Evolutionary conservation across 371 early-diverging fungal species (phyloP).

Genomic region (Mucor piriformis): DNA sequence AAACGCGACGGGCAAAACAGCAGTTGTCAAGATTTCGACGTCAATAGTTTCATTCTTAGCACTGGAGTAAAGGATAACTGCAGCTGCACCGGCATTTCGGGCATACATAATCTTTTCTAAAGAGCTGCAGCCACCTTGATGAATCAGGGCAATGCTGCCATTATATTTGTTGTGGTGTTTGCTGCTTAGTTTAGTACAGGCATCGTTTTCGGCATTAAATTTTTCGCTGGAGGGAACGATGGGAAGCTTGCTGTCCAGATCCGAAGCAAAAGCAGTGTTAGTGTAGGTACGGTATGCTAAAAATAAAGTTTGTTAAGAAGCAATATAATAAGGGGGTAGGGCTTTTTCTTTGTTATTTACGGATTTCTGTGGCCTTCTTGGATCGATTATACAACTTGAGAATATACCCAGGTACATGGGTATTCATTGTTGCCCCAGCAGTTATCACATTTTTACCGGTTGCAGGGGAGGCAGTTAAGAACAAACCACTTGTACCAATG

Average conservation of each 20-base stretch:
- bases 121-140: slow-evolving; percentile 52
- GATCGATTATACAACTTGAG: slow-evolving; percentile 8
- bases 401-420: slow-evolving; percentile 27
- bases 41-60: slow-evolving; percentile 8
- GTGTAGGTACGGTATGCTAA: slow-evolving; percentile 32
- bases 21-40: not conserved
- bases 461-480: slow-evolving; percentile 60
- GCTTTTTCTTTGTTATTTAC: slow-evolving; percentile 9
- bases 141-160: slow-evolving; percentile 40
- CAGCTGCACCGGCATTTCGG: slow-evolving; percentile 47
- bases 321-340: not conserved
- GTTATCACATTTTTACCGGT: slow-evolving; percentile 57
- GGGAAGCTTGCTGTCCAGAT: slow-evolving; percentile 5
- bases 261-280: slow-evolving; percentile 9
- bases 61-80: slow-evolving; percentile 48
- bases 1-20: slow-evolving; percentile 41
- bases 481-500: slow-evolving; percentile 65
- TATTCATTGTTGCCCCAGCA: slow-evolving; percentile 68
- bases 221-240: slow-evolving; percentile 6
- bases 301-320: not conserved
- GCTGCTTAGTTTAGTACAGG: slow-evolving; percentile 12
- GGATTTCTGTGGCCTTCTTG: slow-evolving; percentile 2
- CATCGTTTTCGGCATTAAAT: slow-evolving; percentile 22
- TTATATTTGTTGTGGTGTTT: slow-evolving; percentile 11
- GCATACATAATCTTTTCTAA: slow-evolving; percentile 48